phyloP scores from a whole-genome alignment of 2,329 filamentous ascomycete genomes.

The Botryotinia calthae region DNA sequence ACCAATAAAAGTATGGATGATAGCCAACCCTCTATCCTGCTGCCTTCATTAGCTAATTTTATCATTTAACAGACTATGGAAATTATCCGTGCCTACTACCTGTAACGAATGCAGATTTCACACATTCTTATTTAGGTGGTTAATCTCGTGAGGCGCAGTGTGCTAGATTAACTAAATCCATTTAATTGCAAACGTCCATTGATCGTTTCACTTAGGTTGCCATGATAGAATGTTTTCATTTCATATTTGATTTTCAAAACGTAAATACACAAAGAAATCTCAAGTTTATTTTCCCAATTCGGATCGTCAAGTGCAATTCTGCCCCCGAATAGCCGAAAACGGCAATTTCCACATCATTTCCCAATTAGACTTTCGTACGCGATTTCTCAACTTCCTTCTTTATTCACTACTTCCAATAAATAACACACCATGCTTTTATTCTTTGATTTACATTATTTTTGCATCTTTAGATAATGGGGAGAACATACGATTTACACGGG shows the following conservation, averaged over 20 bases:
- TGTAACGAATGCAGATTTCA: neutral
- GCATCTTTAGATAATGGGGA: neutral
- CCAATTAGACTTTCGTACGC: neutral
- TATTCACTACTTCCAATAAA: slow-evolving; percentile 3
- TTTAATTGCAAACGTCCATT: slow-evolving; percentile 2
- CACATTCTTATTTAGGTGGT: neutral
- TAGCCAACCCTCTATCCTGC: no score
- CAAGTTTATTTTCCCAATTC: neutral
- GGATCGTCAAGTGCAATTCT: neutral
- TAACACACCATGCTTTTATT: accelerated
- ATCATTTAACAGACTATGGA: neutral
- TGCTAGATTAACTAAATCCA: neutral
- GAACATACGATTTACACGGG: neutral
- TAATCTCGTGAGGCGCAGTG: neutral
- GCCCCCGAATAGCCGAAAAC: slow-evolving; percentile 6
- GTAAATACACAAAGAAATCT: neutral
- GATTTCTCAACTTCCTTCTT: neutral
- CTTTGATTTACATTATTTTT: neutral
- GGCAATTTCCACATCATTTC: neutral
- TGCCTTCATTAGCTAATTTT: neutral
- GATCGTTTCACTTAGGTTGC: neutral
- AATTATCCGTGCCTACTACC: neutral
- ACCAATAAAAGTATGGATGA: neutral
- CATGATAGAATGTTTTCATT: neutral
- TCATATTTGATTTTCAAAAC: no score